Evolutionary conservation across 805 yeast species (phyloP), one percentile per base, ranked within the genome.

Genomic region (Myxozyma mucilagina): DNA sequence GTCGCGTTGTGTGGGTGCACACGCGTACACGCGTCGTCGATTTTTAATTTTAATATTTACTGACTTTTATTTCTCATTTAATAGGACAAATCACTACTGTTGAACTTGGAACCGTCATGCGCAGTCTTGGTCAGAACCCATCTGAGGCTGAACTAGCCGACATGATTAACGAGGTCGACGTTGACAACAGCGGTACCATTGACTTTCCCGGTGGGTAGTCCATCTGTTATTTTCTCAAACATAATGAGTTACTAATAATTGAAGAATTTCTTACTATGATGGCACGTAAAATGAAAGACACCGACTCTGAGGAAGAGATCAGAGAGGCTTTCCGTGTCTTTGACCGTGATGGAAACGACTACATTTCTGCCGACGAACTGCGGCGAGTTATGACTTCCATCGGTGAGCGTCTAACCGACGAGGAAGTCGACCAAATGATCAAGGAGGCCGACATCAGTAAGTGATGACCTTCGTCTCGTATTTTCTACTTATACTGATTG

Each of bases 241-340:
- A 16, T 47, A 20, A 42, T 38, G 43, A 41, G 47, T 51, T 38
- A 51, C 39, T 10, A 10, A n/a, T 29, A 18, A 49, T n/a, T 24
- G 4, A 20, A 63, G 94, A 88, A 76, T 88, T 88, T 72, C 79
- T 88, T 68, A 89, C 96, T 41, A 82, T 88, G 82, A 89, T 88
- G 96, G 89, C 90, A 38, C 84, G 94, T 73, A 96, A 94, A 74
- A 86, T 94, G 84, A 94, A 91, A 79, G 97, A 93, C 71, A 91
- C 94, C 64, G 99, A 94, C 75, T 87, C 94, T 41, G 98, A 94
- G 78, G 98, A 96, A 70, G 99, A 94, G 77, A 85, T 94, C 67
- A 84, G 93, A 66, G 99, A 94, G 78, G 99, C 99, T 13, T 94
- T 94, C 83, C 93, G 92, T 78, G 99, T 94, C 43, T 94, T 94